Base-by-base conservation (phyloP, 805 yeast genomes). In the Candida arabinofermentans region DNA sequence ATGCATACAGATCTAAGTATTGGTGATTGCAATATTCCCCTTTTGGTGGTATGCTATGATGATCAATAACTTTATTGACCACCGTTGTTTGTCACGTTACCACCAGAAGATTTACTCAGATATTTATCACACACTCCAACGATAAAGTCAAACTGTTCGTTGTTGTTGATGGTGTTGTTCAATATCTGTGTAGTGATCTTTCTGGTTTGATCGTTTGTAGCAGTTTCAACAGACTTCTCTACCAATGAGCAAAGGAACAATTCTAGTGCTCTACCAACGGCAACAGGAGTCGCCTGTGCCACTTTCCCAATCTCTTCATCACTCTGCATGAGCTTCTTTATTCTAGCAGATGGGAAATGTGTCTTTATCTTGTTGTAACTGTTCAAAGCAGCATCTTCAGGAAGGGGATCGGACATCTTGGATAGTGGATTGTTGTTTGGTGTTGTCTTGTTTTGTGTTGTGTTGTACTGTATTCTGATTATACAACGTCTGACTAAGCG, bases 271-370 rank as follows among this genome's bases (percentile, higher is more conserved):
- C 96, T 77, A 7, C 98, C 97, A 8, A 93, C 96, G 14, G 91
- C 91, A n/a, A 91, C 85, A 0, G 99, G 99, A 2, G 99, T 95
- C 2, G 96, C 97, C 59, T 90, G 97, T 3, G 99, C 96, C 5
- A 93, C 98, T 60, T 93, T 93, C 3, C 99, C 99, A 34, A 93
- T 90, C 49, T 93, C 99, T 49, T 93, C 99, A 64, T 93, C 99
- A 23, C 95, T 82, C 60, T 93, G 99, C 96, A 93, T 91, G 44
- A 93, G 79, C 55, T 93, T 87, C 70, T 93, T 93, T 55, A 93
- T 89, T 48, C 98, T 78, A 3, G 98, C 98, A 5, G 89, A 85
- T 4, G 95, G 95, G 62, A 86, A 86, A 58, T 85, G 95, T 27
- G 93, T 85, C 61, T 83, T 84, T 49, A 85, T 81, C 44, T 64